Percentiles rank a stretch among this genome's conserved stretches.
Evolutionary conservation across 1,139 yeast genomes (phyloP).

Genomic region (Saccharomyces pastorianus): DNA sequence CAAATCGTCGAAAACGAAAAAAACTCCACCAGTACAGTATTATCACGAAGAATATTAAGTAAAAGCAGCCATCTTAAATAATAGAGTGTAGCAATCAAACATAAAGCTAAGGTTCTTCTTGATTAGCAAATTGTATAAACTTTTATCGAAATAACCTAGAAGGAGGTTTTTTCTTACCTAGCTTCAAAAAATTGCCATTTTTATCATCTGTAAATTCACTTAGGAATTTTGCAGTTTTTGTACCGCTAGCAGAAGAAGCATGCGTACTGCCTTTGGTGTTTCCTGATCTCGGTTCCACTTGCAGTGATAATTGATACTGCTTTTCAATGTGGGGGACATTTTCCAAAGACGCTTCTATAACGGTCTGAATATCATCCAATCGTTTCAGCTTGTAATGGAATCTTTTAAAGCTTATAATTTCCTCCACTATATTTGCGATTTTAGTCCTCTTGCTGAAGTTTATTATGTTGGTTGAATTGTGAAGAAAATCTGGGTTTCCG

Average conservation of each 20-base stretch:
- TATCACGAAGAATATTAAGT: background rate
- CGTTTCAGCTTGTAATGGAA: slow-evolving; percentile 56
- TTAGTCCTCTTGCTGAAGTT: slow-evolving; percentile 74
- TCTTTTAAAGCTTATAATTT: slow-evolving; percentile 63
- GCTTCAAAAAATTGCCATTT: slow-evolving; percentile 8
- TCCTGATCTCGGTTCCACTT: slow-evolving; percentile 35
- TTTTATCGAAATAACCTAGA: slow-evolving; percentile 10
- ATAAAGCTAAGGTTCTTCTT: background rate
- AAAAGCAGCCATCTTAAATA: background rate
- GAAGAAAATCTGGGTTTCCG: slow-evolving; percentile 74
- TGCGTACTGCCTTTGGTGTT: slow-evolving; percentile 1
- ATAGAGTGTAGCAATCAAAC: background rate
- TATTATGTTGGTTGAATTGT: slow-evolving; percentile 48
- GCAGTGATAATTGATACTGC: slow-evolving; percentile 65
- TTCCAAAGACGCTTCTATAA: slow-evolving; percentile 47
- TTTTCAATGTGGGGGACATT: slow-evolving; percentile 63
- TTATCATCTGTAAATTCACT: slow-evolving; percentile 8
- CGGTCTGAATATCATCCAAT: slow-evolving; percentile 60
- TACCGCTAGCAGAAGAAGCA: slow-evolving; percentile 6
- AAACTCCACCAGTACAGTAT: background rate
- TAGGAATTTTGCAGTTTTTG: slow-evolving; percentile 5
- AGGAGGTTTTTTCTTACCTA: slow-evolving; percentile 12
- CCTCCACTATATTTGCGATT: slow-evolving; percentile 64
- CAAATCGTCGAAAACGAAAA: background rate
- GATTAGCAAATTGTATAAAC: background rate